Evolutionary conservation across 1,284 basidiomycete genomes (phyloP).

Genomic region (Coniferiporia weirii): DNA sequence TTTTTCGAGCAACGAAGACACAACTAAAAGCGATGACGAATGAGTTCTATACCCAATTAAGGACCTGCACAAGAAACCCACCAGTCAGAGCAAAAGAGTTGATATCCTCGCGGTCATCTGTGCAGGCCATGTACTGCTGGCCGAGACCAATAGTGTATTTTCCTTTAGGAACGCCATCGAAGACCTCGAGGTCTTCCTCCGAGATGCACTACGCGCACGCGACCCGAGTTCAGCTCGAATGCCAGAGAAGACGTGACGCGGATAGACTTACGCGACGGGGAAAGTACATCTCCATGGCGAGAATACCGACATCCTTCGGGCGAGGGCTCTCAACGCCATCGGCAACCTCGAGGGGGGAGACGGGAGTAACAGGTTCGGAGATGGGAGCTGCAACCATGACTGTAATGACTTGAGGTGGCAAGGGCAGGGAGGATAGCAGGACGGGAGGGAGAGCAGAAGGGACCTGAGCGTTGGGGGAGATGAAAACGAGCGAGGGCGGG

Average conservation of each 20-base stretch:
- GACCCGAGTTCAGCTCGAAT: slow-evolving; percentile 18
- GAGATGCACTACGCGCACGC: slow-evolving; percentile 69
- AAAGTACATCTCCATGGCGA: slow-evolving; percentile 92
- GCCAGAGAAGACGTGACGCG: slow-evolving; percentile 23
- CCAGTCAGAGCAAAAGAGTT: slow-evolving; percentile 96
- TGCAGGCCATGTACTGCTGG: slow-evolving; percentile 97
- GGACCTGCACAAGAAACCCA: slow-evolving; percentile 35
- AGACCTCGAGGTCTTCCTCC: slow-evolving; percentile 92
- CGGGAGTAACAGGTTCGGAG: slow-evolving; percentile 19
- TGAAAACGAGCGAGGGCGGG: not conserved
- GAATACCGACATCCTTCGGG: slow-evolving; percentile 89
- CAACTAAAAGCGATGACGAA: slow-evolving; percentile 43
- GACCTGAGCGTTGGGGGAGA: slow-evolving; percentile 1
- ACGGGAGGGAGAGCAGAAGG: not conserved
- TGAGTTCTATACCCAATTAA: slow-evolving; percentile 3
- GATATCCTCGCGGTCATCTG: slow-evolving; percentile 97
- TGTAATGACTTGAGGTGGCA: not conserved
- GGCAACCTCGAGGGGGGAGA: slow-evolving; percentile 17
- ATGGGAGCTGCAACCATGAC: slow-evolving; percentile 17
- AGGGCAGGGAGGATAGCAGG: not conserved
- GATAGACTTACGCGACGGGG: slow-evolving; percentile 70
- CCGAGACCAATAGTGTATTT: slow-evolving; percentile 99
- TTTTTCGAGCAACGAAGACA: slow-evolving; percentile 85
- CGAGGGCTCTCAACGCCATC: slow-evolving; percentile 36
- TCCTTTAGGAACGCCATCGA: slow-evolving; percentile 92